These are phyloP conservation scores for Orbilia brochopaga DNA, from an alignment of 2,329 filamentous ascomycete species.

Conservation along the genomic window DNA sequence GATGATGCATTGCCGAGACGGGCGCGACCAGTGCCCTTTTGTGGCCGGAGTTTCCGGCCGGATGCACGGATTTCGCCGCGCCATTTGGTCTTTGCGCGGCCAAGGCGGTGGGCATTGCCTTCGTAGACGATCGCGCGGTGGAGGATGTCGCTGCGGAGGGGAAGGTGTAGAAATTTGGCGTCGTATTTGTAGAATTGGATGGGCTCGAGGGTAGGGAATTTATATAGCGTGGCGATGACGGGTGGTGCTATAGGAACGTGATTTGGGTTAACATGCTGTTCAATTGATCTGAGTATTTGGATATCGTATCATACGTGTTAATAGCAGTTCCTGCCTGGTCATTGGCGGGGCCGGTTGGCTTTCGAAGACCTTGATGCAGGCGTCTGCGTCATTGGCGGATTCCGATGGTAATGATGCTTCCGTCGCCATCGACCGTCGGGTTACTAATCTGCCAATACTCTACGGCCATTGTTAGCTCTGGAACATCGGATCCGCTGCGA, in stretches of 20 bases:
- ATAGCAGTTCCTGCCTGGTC: slow-evolving; percentile 26
- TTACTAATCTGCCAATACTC: slow-evolving; percentile 28
- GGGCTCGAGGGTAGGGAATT: slow-evolving; percentile 88
- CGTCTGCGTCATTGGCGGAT: slow-evolving; percentile 14
- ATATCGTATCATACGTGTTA: slow-evolving; percentile 35
- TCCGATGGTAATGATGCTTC: slow-evolving; percentile 24
- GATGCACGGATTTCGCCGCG: slow-evolving; percentile 84
- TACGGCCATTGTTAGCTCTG: slow-evolving; percentile 15
- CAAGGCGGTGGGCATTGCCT: slow-evolving; percentile 84
- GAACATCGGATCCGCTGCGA: not conserved
- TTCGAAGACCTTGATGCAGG: slow-evolving; percentile 38
- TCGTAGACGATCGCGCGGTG: slow-evolving; percentile 93
- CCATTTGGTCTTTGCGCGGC: slow-evolving; percentile 82
- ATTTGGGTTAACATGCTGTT: not conserved
- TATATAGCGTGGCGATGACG: slow-evolving; percentile 84
- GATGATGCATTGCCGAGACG: slow-evolving; percentile 81
- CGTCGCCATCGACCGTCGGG: slow-evolving; percentile 46
- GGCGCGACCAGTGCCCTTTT: slow-evolving; percentile 84
- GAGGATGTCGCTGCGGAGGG: slow-evolving; percentile 86
- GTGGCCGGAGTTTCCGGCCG: slow-evolving; percentile 77
- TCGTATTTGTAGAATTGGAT: slow-evolving; percentile 77
- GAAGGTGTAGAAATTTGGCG: slow-evolving; percentile 80
- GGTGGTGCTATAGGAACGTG: slow-evolving; percentile 16
- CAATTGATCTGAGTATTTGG: not conserved
- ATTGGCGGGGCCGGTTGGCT: slow-evolving; percentile 12